Evolutionary conservation across 257 asterid species (phyloP), one percentile per base, ranked within the genome.

Genomic region (Nemophila menziesii): DNA sequence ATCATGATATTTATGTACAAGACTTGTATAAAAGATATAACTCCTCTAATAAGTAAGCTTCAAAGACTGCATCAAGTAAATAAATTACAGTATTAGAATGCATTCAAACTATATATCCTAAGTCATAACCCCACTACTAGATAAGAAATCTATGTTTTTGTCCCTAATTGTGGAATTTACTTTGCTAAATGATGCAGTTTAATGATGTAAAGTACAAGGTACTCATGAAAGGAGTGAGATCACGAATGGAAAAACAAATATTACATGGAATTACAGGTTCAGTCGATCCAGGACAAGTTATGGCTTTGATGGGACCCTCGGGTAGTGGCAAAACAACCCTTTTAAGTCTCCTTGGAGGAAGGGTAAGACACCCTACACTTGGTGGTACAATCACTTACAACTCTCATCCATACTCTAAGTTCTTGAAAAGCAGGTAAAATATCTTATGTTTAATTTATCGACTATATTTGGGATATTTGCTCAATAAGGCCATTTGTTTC

Each of bases 261-360:
- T 50, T 89, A 39, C 69, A 69, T 49, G 95, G 95, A 43, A 84
- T 89, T 27, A 78, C 59, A 0, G 97, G 97, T 13, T 68, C 82
- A 0, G 90, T 76, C 37, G 74, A 64, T 59, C 97, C 97, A 0
- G 95, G 97, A 13, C 93, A 89, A 56, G 92, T 89, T 48, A 46
- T 89, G 50, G 97, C 97, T 3, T 63, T 89, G 22, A 89, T 89
- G 97, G 97, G 97, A 23, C 97, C 97, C 18, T 89, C 97, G 3
- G 97, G 97, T 46, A 75, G 97, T 38, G 97, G 97, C 22, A 89
- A 89, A 67, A 89, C 97, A 9, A 69, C 97, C 0, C 55, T 89
- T 1, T 73, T 89, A 71, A 78, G 82, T 47, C 53, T 84, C 15
- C 78, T 89, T 4, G 95, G 97, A 47, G 95, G 97, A 39, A 61